Evolutionary conservation across 2,329 filamentous ascomycete species (phyloP).

Genomic region (Zymoseptoria ardabiliae): DNA sequence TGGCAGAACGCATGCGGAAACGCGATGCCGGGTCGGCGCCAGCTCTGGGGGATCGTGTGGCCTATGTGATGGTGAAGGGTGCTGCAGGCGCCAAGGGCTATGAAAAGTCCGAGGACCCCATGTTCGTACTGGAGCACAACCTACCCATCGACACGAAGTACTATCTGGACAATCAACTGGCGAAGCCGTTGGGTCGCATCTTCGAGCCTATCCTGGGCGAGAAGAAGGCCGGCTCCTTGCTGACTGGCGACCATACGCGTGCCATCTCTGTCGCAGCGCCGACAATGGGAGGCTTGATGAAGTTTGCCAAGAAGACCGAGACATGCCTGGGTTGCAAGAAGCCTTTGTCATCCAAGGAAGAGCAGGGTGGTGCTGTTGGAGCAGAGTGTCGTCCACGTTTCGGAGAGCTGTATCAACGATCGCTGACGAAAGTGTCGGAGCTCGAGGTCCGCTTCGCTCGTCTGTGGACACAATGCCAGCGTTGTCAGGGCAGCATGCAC

Average conservation of each 20-base stretch:
- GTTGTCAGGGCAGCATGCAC: conserved; percentile 96
- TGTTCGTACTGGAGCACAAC: conserved; percentile 95
- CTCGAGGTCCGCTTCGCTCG: conserved; percentile 87
- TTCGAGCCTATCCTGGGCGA: conserved; percentile 97
- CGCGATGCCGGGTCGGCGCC: conserved; percentile 92
- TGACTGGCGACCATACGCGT: conserved; percentile 92
- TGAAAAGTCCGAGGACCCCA: conserved; percentile 93
- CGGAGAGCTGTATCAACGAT: conserved; percentile 89
- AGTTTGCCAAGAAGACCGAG: conserved; percentile 94
- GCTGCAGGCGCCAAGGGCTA: conserved; percentile 87
- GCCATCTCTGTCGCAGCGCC: conserved; percentile 88
- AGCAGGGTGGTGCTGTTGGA: conserved; percentile 81
- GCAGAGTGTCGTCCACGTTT: conserved; percentile 75
- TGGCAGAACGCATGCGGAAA: conserved; percentile 94
- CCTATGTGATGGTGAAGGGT: conserved; percentile 96
- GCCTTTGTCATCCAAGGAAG: conserved; percentile 70
- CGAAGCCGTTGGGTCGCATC: conserved; percentile 88
- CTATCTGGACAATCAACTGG: conserved; percentile 96
- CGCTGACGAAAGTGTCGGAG: conserved; percentile 78
- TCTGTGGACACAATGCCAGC: conserved; percentile 96
- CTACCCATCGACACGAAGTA: conserved; percentile 97
- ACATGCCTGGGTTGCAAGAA: conserved; percentile 99
- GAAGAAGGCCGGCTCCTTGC: conserved; percentile 75
- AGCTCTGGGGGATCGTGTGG: conserved; percentile 86
- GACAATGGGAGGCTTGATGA: conserved; percentile 89